phyloP scores from a whole-genome alignment of 352 stramenopile genomes.

The Phytophthora hybrid region DNA sequence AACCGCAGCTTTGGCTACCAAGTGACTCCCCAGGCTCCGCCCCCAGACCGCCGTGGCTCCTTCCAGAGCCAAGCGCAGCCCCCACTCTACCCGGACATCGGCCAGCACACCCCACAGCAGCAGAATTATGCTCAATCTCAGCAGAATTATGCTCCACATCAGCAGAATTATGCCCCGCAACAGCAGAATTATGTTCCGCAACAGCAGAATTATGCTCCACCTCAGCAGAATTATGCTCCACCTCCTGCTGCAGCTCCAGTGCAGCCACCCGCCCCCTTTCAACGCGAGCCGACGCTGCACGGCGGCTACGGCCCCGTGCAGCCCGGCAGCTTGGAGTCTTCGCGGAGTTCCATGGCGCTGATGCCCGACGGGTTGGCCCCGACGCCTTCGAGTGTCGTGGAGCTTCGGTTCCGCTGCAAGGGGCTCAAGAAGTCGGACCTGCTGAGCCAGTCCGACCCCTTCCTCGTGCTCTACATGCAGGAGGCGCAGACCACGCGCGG shows the following conservation, averaged over 20 bases:
- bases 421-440: slow-evolving; percentile 78
- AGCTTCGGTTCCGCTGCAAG: slow-evolving; percentile 76
- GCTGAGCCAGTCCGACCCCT: slow-evolving; percentile 77
- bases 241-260: slow-evolving; percentile 2
- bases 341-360: slow-evolving; percentile 29
- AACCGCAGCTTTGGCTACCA: slow-evolving; percentile 30
- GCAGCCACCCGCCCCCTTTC: slow-evolving; percentile 24
- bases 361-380: slow-evolving; percentile 34
- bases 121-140: slow-evolving; percentile 9
- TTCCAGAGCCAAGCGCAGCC: slow-evolving; percentile 34
- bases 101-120: slow-evolving; percentile 12
- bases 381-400: slow-evolving; percentile 66
- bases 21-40: slow-evolving; percentile 25
- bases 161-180: slow-evolving; percentile 5
- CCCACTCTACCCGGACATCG: slow-evolving; percentile 36
- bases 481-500: slow-evolving; percentile 41
- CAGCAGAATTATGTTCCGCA: slow-evolving; percentile 12
- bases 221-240: background rate
- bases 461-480: slow-evolving; percentile 79
- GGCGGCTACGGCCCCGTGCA: slow-evolving; percentile 59
- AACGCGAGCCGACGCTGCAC: slow-evolving; percentile 36
- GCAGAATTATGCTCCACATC: slow-evolving; percentile 8
- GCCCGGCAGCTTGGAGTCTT: slow-evolving; percentile 28
- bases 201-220: background rate
- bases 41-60: slow-evolving; percentile 34